Evolutionary conservation across 2,329 filamentous ascomycete genomes (phyloP), one percentile per base, ranked within the genome.

Genomic region (Chaetomium sp.): DNA sequence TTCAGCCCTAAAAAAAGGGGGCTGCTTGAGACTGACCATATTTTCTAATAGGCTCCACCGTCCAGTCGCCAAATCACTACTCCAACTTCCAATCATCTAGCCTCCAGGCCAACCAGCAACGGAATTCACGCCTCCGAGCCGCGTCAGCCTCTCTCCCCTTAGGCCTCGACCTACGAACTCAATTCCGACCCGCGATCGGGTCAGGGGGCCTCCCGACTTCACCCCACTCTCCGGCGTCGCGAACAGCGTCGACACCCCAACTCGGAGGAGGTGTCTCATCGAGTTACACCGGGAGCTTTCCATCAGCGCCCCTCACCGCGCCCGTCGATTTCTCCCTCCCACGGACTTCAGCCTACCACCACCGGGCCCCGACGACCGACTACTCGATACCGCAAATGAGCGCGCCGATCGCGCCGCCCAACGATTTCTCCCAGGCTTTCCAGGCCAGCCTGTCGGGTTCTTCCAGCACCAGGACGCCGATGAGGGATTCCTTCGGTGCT

Each of bases 331-430:
- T 78, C 61, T 72, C 76, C 2, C 67, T 79, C 11, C 72, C 77
- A 1, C 68, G 76, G 43, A 76, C 75, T 3, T 71, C 73, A 11
- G 69, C 50, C 65, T 70, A 62, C 55, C 19, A 27, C 19, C 19
- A 27, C 19, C 57, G 68, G 57, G 64, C 65, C 6, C 58, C 67
- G 10, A 68, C 71, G 35, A 69, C 68, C 19, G 77, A 81, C 53
- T 81, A 80, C 65, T 74, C 74, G 10, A 76, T 79, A 64, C 72
- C 79, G 2, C 79, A 81, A 63, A 72, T 82, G 70, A 79, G 76
- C 62, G 77, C 79, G 2, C 79, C 79, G 1, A 79, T 81, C 55
- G 74, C 75, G 3, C 74, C 78, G 3, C 70, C 79, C 0, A 74
- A 74, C 52, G 79, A 82, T 53, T 82, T 81, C 60, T 71, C 73